These are phyloP conservation scores for Glycine tomentella DNA, from an alignment of 306 rosid species.

Conservation along the genomic window DNA sequence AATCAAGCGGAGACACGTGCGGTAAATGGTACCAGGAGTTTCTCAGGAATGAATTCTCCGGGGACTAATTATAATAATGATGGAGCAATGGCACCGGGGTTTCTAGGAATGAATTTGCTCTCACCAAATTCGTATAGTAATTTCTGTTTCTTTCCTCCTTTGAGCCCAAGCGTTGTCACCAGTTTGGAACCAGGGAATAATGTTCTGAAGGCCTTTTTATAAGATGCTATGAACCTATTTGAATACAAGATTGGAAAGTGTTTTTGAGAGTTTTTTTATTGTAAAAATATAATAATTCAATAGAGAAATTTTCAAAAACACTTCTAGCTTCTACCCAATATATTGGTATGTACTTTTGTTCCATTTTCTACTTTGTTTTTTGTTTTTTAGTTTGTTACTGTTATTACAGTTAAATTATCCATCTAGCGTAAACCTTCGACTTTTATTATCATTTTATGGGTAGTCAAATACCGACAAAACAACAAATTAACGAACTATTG, in stretches of 20 bases:
- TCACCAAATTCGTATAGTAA: slow-evolving; percentile 56
- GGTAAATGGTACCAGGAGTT: slow-evolving; percentile 45
- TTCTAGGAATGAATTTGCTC: slow-evolving; percentile 52
- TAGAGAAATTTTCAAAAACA: no score
- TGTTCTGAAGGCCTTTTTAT: slow-evolving; percentile 25
- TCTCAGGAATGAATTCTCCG: slow-evolving; percentile 29
- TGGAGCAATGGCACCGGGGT: slow-evolving; percentile 23
- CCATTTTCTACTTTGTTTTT: not conserved
- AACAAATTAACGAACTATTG: not conserved
- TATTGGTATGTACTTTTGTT: not conserved
- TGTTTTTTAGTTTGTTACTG: not conserved
- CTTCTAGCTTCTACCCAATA: no score
- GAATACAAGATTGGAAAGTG: no score
- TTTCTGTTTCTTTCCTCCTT: slow-evolving; percentile 56
- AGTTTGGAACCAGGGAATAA: slow-evolving; percentile 48
- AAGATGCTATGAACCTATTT: not conserved
- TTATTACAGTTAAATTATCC: not conserved
- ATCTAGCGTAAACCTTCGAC: not conserved
- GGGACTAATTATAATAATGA: not conserved
- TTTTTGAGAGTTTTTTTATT: no score
- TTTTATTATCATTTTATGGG: not conserved
- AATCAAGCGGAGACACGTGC: not conserved
- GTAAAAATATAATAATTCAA: no score
- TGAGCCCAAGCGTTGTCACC: slow-evolving; percentile 59
- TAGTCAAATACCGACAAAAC: not conserved